These are phyloP conservation scores for Penstemon davidsonii DNA, from an alignment of 257 asterid genomes.

Conservation along the genomic window DNA sequence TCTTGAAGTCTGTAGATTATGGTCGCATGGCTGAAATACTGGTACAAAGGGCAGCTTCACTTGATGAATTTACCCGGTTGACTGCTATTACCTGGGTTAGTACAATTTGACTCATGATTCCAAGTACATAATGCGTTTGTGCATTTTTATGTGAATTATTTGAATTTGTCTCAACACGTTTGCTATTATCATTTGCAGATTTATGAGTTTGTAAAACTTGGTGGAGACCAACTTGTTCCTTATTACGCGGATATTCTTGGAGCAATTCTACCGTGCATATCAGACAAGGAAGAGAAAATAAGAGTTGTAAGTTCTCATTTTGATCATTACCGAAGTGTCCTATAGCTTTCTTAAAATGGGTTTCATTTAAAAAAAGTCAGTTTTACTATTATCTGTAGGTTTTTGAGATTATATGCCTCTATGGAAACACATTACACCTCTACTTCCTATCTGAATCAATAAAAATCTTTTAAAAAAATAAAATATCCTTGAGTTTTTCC, in stretches of 20 bases:
- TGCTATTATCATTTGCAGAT: conserved; percentile 53
- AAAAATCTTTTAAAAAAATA: not conserved
- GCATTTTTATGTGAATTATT: conserved; percentile 20
- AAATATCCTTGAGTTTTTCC: conserved; percentile 12
- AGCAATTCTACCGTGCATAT: conserved; percentile 94
- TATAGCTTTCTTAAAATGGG: conserved; percentile 8
- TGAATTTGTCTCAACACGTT: conserved; percentile 18
- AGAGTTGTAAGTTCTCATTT: conserved; percentile 68
- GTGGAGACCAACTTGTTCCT: conserved; percentile 97
- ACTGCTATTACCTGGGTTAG: conserved; percentile 98
- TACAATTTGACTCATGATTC: conserved; percentile 20
- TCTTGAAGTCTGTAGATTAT: conserved; percentile 97
- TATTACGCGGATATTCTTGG: conserved; percentile 96
- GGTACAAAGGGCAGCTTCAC: conserved; percentile 92
- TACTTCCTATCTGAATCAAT: not conserved
- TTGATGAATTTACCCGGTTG: conserved; percentile 92
- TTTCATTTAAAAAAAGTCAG: not conserved
- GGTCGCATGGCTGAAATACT: conserved; percentile 99
- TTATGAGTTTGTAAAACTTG: conserved; percentile 97
- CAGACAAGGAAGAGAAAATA: conserved; percentile 98
- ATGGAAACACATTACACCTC: not conserved
- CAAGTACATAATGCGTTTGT: conserved; percentile 22
- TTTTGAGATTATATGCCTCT: not conserved
- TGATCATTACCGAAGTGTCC: conserved; percentile 18
- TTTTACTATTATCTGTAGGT: not conserved